A percentile compares a stretch with the other conserved stretches of the same genome.
These are phyloP conservation scores for Umbelopsis sp. DNA, from an alignment of 192 early-diverging fungal genomes.

Conservation along the genomic window DNA sequence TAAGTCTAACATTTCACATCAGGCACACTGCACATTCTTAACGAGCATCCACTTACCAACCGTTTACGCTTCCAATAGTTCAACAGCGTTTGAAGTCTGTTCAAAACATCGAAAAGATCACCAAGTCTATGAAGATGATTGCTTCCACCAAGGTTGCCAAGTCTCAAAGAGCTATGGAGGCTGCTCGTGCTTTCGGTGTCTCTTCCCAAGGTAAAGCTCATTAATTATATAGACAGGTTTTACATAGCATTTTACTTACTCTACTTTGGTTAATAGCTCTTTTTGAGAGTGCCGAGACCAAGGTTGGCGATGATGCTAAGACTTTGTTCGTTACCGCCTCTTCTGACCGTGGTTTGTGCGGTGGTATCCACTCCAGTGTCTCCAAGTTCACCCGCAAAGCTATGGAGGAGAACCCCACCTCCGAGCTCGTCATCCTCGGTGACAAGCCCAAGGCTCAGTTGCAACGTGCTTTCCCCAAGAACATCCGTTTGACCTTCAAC, in stretches of 20 bases:
- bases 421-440: constrained; percentile 77
- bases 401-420: constrained; percentile 58
- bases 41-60: neutral
- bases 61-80: constrained; percentile 55
- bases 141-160: constrained; percentile 97
- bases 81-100: constrained; percentile 94
- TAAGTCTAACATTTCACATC: constrained; percentile 42
- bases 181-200: constrained; percentile 76
- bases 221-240: neutral
- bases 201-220: constrained; percentile 60
- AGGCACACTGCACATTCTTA: neutral
- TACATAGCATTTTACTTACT: neutral
- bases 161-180: constrained; percentile 89
- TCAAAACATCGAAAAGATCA: constrained; percentile 98
- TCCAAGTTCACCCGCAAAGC: constrained; percentile 78
- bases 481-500: constrained; percentile 89
- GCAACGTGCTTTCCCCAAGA: constrained; percentile 69
- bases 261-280: constrained; percentile 52
- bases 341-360: constrained; percentile 98
- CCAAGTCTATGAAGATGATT: constrained; percentile 99
- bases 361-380: constrained; percentile 97
- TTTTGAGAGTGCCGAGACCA: constrained; percentile 75
- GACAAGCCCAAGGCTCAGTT: constrained; percentile 95
- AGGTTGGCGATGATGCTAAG: constrained; percentile 63
- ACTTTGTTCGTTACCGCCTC: constrained; percentile 82